Base-by-base conservation (phyloP, 768 basidiomycete genomes). In the Leucosporidium scottii region DNA sequence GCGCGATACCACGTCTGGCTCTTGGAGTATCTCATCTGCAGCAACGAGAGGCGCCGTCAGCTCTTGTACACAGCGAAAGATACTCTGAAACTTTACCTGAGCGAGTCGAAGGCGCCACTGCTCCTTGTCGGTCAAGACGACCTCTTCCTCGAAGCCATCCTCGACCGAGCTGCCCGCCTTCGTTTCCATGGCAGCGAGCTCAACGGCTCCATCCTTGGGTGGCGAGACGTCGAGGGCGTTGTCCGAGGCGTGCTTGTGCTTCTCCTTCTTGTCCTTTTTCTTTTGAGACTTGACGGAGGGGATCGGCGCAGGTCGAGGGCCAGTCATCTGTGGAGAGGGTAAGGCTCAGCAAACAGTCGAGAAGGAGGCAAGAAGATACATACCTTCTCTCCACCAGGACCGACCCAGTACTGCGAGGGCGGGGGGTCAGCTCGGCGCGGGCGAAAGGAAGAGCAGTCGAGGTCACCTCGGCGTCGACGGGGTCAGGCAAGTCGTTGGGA, bases 1-100 rank as follows among this genome's bases (percentile, higher is more conserved):
- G 90, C 84, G 61, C 87, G 80, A 78, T 91, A 93, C 90, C 90
- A 93, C 1, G 89, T 90, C 78, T 90, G 85, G 51, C 83, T 83
- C 69, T 85, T 81, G 3, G 21, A 51, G 50, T 23, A 23, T 13
- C 50, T 27, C 23, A 23, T n/a, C 50, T 23, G 27, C 28, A 31
- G 4, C 21, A 6, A 4, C 27, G 10, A 15, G 34, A 23, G 36
- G 25, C 13, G 6, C 17, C 6, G 58, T 59, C 39, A 59, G 58
- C 39, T 3, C 39, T 8, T 72, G 83, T n/a, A n/a, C n/a, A n/a
- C n/a, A n/a, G n/a, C n/a, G n/a, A n/a, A n/a, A n/a, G n/a, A n/a
- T n/a, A n/a, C n/a, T n/a, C n/a, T n/a, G n/a, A n/a, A n/a, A n/a
- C n/a, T n/a, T n/a, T n/a, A 81, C 78, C 80, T 89, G 88, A 69